phyloP scores from a whole-genome alignment of 371 early-diverging fungal genomes.

The Blakeslea trispora region DNA sequence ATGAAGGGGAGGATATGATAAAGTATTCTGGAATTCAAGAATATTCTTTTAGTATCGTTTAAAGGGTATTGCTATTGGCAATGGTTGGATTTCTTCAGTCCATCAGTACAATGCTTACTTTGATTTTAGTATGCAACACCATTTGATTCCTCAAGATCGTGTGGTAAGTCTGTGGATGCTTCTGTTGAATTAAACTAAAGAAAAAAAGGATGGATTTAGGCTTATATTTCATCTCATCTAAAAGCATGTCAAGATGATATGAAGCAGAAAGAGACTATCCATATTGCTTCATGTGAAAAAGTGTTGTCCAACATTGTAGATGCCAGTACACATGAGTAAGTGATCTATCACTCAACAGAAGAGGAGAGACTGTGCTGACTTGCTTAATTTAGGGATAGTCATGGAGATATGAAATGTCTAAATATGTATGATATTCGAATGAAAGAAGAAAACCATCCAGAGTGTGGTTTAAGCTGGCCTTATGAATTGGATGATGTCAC shows the following conservation, averaged over 20 bases:
- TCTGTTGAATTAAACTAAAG: no score
- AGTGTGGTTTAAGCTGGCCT: constrained; percentile 82
- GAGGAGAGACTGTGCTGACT: neutral
- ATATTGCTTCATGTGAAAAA: constrained; percentile 33
- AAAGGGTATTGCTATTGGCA: constrained; percentile 77
- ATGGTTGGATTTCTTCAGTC: constrained; percentile 87
- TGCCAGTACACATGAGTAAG: constrained; percentile 35
- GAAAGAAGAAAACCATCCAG: constrained; percentile 56
- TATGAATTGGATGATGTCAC: constrained; percentile 62
- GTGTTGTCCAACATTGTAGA: constrained; percentile 35
- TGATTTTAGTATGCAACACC: constrained; percentile 46
- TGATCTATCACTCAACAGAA: no score
- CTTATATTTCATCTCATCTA: constrained; percentile 18
- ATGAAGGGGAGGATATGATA: neutral
- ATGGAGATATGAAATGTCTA: constrained; percentile 52
- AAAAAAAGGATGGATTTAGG: neutral
- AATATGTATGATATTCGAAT: constrained; percentile 86
- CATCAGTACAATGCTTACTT: constrained; percentile 67
- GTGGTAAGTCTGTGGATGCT: no score
- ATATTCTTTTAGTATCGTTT: constrained; percentile 59
- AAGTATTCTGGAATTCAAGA: no score
- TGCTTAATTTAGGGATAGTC: constrained; percentile 12
- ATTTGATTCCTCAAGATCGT: constrained; percentile 36
- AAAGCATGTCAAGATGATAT: constrained; percentile 29
- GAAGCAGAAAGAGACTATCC: constrained; percentile 22